Base-by-base conservation (phyloP, 2,329 filamentous ascomycete genomes). In the Hirsutella minnesotensis region DNA sequence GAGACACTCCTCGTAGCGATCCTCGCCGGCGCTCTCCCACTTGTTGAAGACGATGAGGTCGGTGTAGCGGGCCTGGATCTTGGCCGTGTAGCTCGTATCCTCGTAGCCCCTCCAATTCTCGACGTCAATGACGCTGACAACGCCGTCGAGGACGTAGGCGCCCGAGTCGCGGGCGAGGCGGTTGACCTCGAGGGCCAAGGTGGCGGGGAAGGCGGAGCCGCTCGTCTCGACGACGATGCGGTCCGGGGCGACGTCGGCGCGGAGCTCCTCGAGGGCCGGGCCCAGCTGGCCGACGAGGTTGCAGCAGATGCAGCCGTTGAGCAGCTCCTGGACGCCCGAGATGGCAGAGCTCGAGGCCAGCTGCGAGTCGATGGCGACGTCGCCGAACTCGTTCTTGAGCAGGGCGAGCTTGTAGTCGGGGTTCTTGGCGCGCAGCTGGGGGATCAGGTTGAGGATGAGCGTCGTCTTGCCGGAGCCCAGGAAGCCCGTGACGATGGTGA, bases 271-370 rank as follows among this genome's bases (percentile, higher is more conserved):
- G 16, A 98, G 79, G 1, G 90, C 89, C 39, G 83, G 79, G 46
- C 79, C 77, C 8, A 98, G 78, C 62, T 94, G 86, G 15, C 92
- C 92, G 47, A 98, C 90, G 21, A 96, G 82, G 60, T 96, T 96
- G 69, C 92, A 98, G 75, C 92, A 98, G 64, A 98, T 96, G 67
- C 92, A 96, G 51, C 90, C 92, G 61, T 95, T 94, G 42, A 98
- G 81, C 1, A 98, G 75, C 64, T 98, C 92, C 54, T 85, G 84
- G 4, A 95, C 89, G 43, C 88, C 90, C 1, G 86, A 83, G 52
- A 98, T 88, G 48, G 89, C 81, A 40, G 78, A 78, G 13, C 83
- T 83, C 0, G 83, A 73, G 15, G 92, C 90, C 24, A 98, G 81
- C 61, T 95, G 86, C 1, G 86, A 92, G 69, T 98, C 92, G 59